Base-by-base conservation (phyloP, 2,329 filamentous ascomycete genomes). In the Amylocarpus encephaloides region DNA sequence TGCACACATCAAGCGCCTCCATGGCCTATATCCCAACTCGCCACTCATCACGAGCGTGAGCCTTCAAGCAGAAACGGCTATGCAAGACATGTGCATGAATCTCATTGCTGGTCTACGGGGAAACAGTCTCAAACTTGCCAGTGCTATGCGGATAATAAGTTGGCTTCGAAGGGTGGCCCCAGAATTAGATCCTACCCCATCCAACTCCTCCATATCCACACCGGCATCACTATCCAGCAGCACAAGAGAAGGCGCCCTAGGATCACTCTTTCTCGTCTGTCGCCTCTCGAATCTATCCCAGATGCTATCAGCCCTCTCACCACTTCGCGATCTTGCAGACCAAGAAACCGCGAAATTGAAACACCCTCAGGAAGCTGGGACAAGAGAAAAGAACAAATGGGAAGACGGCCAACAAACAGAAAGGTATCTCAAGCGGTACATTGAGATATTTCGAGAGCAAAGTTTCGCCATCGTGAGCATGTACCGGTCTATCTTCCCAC, bases 381-480 rank as follows among this genome's bases (percentile, higher is more conserved):
- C 45, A 30, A 62, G 61, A 11, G 63, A 56, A 40, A 58, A 49
- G 56, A 61, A 46, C 50, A 65, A 51, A 54, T 86, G 78, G 79
- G 80, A 78, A 2, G 81, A 81, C 1, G 92, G 92, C 0, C 90
- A 95, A 63, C 93, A 97, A 67, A 96, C 91, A 1, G 93, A 97
- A 67, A 80, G 90, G 46, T 98, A 90, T 62, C 72, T 98, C 39
- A 98, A 97, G 68, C 80, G 91, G 43, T 98, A 95, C 68, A 88
- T 98, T 61, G 93, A 98, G 66, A 90, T 98, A 26, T 97, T 97
- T 67, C 86, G 93, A 46, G 93, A 98, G 69, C 93, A 98, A 68
- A 95, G 88, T 65, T 98, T 98, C 67, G 87, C 85, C 39, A 95
- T 97, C 53, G 82, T 97, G 26, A 95, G 89, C 51, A 89, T 97